Base-by-base conservation (phyloP, 2,329 filamentous ascomycete species). In the Scolecobasidium constrictum region DNA sequence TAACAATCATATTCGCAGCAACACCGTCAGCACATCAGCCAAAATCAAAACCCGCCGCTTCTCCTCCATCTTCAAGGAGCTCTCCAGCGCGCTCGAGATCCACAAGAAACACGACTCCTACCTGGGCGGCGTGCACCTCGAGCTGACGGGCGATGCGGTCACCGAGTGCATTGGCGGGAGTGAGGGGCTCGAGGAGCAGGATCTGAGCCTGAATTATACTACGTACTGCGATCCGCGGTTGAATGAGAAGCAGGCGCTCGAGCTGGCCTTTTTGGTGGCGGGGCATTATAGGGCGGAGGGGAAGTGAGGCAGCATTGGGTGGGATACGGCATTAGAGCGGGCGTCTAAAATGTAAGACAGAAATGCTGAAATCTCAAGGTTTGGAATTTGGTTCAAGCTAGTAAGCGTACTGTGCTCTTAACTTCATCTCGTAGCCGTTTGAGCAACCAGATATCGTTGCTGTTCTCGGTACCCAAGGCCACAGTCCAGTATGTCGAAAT, bases 221-320 rank as follows among this genome's bases (percentile, higher is more conserved):
- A 94, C 83, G 28, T 96, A 90, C 68, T 98, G 92, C 61, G 92
- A 98, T 60, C 92, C 92, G 4, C 69, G 92, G 18, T 67, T 98
- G 51, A 98, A 98, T 57, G 92, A 96, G 72, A 95, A 96, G 67
- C 92, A 98, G 68, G 88, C 92, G 1, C 72, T 98, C 12, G 92
- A 98, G 68, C 64, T 96, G 59, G 88, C 92, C 0, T 98, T 98
- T 61, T 64, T 96, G 55, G 81, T 98, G 38, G 92, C 92, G 0
- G 86, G 86, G 4, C 84, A 88, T 56, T 92, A 78, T 54, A 64
- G 75, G 11, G 68, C 71, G 35, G 65, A 69, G 46, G 40, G 20
- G 31, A 7, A 31, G n/a, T 31, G n/a, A 31, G 26, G 26, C 26
- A n/a, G n/a, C 26, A 31, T 31, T n/a, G n/a, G n/a, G n/a, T n/a